Evolutionary conservation across 352 stramenopile species (phyloP).

Genomic region (Phytophthora brassicae): DNA sequence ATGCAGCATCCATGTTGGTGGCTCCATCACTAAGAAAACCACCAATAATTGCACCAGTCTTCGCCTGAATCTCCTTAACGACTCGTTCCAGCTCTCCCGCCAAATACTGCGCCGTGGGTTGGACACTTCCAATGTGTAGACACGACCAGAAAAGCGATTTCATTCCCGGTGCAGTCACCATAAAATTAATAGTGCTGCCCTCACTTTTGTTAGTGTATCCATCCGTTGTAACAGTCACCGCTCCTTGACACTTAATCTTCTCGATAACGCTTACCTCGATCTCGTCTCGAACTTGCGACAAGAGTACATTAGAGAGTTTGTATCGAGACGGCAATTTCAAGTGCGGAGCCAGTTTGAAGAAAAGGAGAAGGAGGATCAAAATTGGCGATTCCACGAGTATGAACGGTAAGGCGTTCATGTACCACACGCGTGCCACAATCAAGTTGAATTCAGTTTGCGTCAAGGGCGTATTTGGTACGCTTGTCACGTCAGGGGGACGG

Average conservation of each 20-base stretch:
- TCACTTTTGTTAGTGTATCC: background rate
- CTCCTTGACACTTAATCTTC: background rate
- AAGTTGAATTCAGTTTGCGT: background rate
- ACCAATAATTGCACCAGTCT: background rate
- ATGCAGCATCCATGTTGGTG: background rate
- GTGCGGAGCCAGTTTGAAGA: background rate
- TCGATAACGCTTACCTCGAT: background rate
- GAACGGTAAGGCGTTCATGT: too few relatives aligned
- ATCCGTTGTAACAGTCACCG: background rate
- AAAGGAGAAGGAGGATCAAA: background rate
- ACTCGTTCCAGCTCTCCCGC: background rate
- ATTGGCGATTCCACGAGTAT: background rate
- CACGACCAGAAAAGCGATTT: background rate
- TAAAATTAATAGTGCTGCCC: background rate
- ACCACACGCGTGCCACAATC: background rate
- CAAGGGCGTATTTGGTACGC: background rate
- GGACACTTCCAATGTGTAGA: background rate
- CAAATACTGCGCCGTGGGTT: background rate
- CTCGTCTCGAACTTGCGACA: background rate
- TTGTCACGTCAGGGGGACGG: background rate
- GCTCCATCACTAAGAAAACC: background rate
- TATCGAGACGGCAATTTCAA: background rate
- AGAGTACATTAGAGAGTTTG: background rate
- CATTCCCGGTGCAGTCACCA: background rate
- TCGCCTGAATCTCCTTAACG: background rate